Evolutionary conservation across 495 filamentous ascomycete genomes (phyloP).

Genomic region (Haplographium delicatum): DNA sequence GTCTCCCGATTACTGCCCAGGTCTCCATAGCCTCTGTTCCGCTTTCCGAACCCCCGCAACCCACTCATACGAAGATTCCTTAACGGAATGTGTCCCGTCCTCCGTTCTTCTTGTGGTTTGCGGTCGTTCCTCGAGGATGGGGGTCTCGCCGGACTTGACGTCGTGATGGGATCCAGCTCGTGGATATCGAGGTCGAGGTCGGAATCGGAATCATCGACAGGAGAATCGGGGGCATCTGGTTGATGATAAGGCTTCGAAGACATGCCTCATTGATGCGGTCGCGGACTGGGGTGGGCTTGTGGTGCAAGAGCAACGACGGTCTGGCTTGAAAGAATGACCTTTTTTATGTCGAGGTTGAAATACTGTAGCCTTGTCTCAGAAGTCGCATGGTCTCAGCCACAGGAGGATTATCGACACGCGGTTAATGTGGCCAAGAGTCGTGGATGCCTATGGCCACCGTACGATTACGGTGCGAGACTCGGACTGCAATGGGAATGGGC

Average conservation of each 20-base stretch:
- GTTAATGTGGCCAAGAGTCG: neutral
- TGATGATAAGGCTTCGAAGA: constrained; percentile 42
- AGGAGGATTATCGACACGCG: constrained; percentile 3
- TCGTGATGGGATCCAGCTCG: constrained; percentile 61
- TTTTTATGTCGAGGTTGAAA: neutral
- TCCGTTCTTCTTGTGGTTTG: constrained; percentile 37
- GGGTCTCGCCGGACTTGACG: constrained; percentile 25
- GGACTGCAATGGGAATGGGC: no score
- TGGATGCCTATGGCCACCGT: constrained; percentile 5
- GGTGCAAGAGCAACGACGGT: constrained; percentile 1
- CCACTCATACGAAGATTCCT: constrained; percentile 63
- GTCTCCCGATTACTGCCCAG: constrained; percentile 49
- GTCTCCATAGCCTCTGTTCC: constrained; percentile 51
- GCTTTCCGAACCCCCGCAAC: constrained; percentile 36
- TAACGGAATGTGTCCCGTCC: constrained; percentile 55
- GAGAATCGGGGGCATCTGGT: constrained; percentile 40
- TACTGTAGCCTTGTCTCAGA: constrained; percentile 16
- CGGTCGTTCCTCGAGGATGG: constrained; percentile 30
- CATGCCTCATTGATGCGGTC: constrained; percentile 41
- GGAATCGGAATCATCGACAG: constrained; percentile 51
- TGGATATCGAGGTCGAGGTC: constrained; percentile 59
- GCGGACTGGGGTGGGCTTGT: no score
- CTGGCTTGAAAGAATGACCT: neutral
- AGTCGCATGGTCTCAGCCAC: constrained; percentile 23
- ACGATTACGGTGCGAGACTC: no score